These are phyloP conservation scores for Erysimum cheiranthoides DNA, from an alignment of 345 rosid genomes.

Conservation along the genomic window DNA sequence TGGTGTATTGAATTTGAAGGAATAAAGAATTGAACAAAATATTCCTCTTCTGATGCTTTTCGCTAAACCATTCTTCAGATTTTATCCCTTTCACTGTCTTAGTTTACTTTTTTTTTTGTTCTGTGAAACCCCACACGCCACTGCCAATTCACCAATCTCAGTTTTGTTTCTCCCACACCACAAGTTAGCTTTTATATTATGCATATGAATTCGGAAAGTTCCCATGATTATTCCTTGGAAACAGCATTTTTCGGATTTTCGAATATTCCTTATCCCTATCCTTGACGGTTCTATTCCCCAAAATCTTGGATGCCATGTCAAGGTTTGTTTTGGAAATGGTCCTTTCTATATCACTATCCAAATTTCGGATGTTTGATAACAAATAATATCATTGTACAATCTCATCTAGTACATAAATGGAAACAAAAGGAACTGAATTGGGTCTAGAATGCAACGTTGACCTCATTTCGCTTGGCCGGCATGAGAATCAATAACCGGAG, in stretches of 20 bases:
- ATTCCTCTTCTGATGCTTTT: conserved; percentile 30
- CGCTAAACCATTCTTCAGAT: neutral
- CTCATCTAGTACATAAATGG: neutral
- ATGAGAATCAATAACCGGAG: conserved; percentile 70
- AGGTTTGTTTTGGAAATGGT: no score
- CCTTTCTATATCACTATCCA: neutral
- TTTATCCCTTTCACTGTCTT: conserved; percentile 15
- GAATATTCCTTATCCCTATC: conserved; percentile 37
- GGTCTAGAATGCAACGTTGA: conserved; percentile 25
- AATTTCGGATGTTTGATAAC: neutral
- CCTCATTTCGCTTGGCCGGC: conserved; percentile 54
- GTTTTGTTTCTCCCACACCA: conserved; percentile 25
- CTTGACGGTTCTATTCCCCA: neutral
- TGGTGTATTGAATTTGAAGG: conserved; percentile 4
- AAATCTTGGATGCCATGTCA: conserved; percentile 3
- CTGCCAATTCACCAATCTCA: conserved; percentile 25
- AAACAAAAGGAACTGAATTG: neutral
- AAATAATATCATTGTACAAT: neutral
- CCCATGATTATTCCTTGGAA: neutral
- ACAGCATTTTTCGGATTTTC: conserved; percentile 1
- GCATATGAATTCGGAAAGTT: conserved; percentile 3
- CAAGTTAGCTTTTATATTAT: conserved; percentile 17
- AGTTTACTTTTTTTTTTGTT: neutral
- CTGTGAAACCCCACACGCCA: conserved; percentile 26
- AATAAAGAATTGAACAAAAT: conserved; percentile 22